Evolutionary conservation across 768 basidiomycete species (phyloP).

Genomic region (Mycena albidolilacea): DNA sequence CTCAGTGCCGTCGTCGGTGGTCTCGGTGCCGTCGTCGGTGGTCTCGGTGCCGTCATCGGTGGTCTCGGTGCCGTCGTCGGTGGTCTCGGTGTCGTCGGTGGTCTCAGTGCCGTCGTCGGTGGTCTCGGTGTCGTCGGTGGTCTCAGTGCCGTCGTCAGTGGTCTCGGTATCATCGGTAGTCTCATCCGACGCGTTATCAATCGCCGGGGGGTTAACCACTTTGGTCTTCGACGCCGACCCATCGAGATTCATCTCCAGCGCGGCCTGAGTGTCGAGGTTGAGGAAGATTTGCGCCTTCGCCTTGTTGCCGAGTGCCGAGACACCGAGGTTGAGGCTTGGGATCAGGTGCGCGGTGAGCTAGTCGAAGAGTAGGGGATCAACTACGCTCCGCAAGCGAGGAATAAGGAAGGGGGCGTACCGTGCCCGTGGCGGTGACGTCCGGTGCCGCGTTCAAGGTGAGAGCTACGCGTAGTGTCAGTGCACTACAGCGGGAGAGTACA

Average conservation of each 20-base stretch:
- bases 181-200: background rate
- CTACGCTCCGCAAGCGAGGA: background rate
- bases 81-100: background rate
- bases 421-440: slow-evolving; percentile 44
- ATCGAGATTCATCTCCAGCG: slow-evolving; percentile 41
- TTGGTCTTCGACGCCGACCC: slow-evolving; percentile 12
- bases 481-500: background rate
- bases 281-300: slow-evolving; percentile 37
- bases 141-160: background rate
- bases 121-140: background rate
- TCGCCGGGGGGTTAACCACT: background rate
- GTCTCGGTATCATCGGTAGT: background rate
- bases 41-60: too few species aligned
- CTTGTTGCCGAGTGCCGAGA: slow-evolving; percentile 41
- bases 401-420: background rate
- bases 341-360: slow-evolving; percentile 50
- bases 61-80: background rate
- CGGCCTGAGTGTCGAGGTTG: slow-evolving; percentile 46
- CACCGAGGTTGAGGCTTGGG: slow-evolving; percentile 47
- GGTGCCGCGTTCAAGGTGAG: slow-evolving; percentile 46
- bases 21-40: background rate
- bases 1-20: background rate
- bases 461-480: slow-evolving; percentile 18
- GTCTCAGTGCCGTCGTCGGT: background rate
- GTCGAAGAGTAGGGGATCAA: too few species aligned